Base-by-base conservation (phyloP, 768 basidiomycete genomes). In the Termitomyces sp. region DNA sequence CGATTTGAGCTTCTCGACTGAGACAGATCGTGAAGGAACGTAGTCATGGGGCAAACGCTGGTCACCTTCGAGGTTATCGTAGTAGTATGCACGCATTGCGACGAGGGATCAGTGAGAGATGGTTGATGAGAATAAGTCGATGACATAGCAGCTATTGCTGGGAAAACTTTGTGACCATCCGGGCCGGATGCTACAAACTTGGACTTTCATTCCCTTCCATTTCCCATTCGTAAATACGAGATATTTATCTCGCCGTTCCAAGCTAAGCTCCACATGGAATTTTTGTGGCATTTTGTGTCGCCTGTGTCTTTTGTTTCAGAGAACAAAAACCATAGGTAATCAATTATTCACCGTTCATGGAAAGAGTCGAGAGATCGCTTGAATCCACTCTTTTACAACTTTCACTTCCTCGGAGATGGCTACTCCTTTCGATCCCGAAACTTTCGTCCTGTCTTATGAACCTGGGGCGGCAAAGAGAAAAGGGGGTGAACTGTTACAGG, bases 1-100 rank as follows among this genome's bases (percentile, higher is more conserved):
- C 27, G 71, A 61, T 1, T 71, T 61, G 36, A 97, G 81, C 6
- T 72, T 74, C 9, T 79, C 74, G 7, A 69, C 56, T 0, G 79
- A 66, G 24, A 91, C 86, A 1, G 82, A 74, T 16, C 83, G 80
- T 4, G 78, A 74, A n/a, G 74, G 79, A 20, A 81, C 77, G 18
- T 82, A 88, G 70, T 94, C 84, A 73, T 97, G 94, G 0, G 80
- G 82, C 5, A 89, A 82, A 36, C 90, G 85, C 68, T 94, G 93
- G 72, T 96, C 92, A 30, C 87, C 89, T 0, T 86, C 80, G 32
- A 82, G n/a, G 65, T 89, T 81, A 71, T 91, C 87, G 68, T 79
- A 87, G 75, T 86, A 88, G 77, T 87, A 89, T 12, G 86, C 86
- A 43, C 84, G 85, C 90, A 91, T 91, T 24, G 18, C 16, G 53